These are phyloP conservation scores for Sporobolomyces phaffii DNA, from an alignment of 768 basidiomycete species.

Conservation along the genomic window DNA sequence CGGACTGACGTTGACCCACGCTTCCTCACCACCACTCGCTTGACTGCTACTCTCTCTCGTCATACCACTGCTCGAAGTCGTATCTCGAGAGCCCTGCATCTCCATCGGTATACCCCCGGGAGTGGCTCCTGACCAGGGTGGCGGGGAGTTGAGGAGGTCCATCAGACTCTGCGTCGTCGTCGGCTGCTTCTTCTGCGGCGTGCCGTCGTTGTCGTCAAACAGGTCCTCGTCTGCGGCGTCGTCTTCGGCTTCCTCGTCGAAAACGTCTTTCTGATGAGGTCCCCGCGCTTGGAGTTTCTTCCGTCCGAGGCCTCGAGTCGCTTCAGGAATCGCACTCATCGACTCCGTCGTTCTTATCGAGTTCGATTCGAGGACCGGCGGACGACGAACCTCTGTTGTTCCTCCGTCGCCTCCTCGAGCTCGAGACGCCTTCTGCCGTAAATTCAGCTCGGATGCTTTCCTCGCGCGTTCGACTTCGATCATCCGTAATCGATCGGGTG, in stretches of 20 bases:
- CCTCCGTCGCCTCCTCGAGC: neutral
- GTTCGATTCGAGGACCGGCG: no score
- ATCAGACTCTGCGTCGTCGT: slow-evolving; percentile 5
- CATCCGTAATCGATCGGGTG: slow-evolving; percentile 82
- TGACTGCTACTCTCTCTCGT: neutral
- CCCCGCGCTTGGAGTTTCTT: slow-evolving; percentile 9
- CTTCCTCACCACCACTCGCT: slow-evolving; percentile 12
- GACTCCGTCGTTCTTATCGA: no score
- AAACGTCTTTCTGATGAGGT: slow-evolving; percentile 5
- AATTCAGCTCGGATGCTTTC: neutral
- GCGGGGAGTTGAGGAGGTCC: slow-evolving; percentile 17
- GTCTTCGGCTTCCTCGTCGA: slow-evolving; percentile 24
- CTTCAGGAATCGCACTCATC: no score
- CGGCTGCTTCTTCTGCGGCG: no score
- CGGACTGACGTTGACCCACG: slow-evolving; percentile 1
- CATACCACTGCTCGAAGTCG: neutral
- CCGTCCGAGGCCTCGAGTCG: no score
- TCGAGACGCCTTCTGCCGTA: neutral
- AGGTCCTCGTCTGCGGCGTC: neutral
- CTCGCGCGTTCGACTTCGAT: slow-evolving; percentile 53
- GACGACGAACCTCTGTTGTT: neutral
- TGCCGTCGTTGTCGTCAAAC: neutral
- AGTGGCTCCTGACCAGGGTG: slow-evolving; percentile 8
- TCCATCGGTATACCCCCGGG: slow-evolving; percentile 12
- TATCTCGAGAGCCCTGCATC: slow-evolving; percentile 3